phyloP scores from a whole-genome alignment of 129 eudicot genomes.

The Centrapalus pauciflorus region DNA sequence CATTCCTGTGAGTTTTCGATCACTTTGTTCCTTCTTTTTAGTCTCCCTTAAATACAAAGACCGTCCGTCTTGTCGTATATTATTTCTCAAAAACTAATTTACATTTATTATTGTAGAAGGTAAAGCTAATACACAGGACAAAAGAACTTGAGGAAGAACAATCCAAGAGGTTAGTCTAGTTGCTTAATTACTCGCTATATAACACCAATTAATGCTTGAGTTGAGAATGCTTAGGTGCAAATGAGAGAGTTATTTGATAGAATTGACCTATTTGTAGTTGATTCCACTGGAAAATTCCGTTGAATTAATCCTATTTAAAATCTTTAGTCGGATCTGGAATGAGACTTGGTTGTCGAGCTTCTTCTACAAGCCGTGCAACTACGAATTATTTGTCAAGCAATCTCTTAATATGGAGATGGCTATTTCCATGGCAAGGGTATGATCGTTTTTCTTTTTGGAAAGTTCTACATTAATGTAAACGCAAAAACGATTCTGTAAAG shows the following conservation, averaged over 20 bases:
- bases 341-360: conserved; percentile 92
- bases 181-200: neutral
- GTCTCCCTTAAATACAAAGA: neutral
- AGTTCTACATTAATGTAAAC: neutral
- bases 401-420: conserved; percentile 95
- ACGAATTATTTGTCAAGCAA: conserved; percentile 90
- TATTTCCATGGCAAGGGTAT: conserved; percentile 81
- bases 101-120: conserved; percentile 21
- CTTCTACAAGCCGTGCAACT: conserved; percentile 95
- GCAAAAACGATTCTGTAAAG: neutral
- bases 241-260: neutral
- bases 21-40: neutral
- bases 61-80: neutral
- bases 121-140: conserved; percentile 44
- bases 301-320: neutral
- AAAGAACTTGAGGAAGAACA: conserved; percentile 50
- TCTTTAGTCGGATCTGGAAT: conserved; percentile 85
- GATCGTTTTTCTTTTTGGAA: conserved; percentile 3
- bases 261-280: neutral
- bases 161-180: conserved; percentile 42
- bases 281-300: neutral
- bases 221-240: no score
- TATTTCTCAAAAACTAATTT: neutral
- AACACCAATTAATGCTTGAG: neutral
- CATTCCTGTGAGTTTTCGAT: conserved; percentile 38